Percentiles rank a stretch among this genome's conserved stretches.
Conservation (phyloP, 257 asterid species). For the Nicotiana knightiana region DNA sequence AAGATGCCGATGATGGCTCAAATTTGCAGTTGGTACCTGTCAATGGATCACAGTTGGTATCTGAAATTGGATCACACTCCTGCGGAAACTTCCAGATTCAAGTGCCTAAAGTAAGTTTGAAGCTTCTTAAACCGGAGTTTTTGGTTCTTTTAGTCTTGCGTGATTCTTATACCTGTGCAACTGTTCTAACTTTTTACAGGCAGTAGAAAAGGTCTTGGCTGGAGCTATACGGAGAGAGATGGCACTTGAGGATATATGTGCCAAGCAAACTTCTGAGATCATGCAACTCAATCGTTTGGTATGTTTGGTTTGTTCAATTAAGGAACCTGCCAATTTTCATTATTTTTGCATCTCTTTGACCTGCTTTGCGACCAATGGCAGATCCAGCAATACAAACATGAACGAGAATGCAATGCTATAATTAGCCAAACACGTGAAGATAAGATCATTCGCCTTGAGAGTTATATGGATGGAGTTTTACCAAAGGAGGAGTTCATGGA, state of each 20-base stretch:
- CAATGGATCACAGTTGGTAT: slow-evolving; percentile 26
- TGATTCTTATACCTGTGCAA: slow-evolving; percentile 4
- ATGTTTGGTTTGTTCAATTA: slow-evolving; percentile 9
- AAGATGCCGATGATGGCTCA: slow-evolving; percentile 37
- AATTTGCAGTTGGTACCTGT: slow-evolving; percentile 84
- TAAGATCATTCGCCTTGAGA: slow-evolving; percentile 89
- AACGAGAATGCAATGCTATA: slow-evolving; percentile 89
- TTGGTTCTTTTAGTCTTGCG: neutral
- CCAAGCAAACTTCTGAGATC: slow-evolving; percentile 72
- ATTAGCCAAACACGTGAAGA: slow-evolving; percentile 92
- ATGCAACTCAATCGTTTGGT: slow-evolving; percentile 91
- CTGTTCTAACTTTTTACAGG: slow-evolving; percentile 42
- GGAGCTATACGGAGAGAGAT: slow-evolving; percentile 99
- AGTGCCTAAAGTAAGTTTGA: slow-evolving; percentile 78
- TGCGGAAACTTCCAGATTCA: slow-evolving; percentile 47
- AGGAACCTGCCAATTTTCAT: neutral
- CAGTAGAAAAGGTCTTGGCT: slow-evolving; percentile 93
- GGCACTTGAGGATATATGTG: slow-evolving; percentile 86
- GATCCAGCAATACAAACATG: slow-evolving; percentile 97
- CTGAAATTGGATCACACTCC: slow-evolving; percentile 18
- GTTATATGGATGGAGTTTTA: slow-evolving; percentile 88
- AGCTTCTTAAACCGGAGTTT: neutral
- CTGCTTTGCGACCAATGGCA: slow-evolving; percentile 26
- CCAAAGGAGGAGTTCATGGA: slow-evolving; percentile 85
- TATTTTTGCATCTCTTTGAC: neutral